Evolutionary conservation across 805 yeast species (phyloP), one percentile per base, ranked within the genome.

Genomic region (Saccharomycopsis sp.): DNA sequence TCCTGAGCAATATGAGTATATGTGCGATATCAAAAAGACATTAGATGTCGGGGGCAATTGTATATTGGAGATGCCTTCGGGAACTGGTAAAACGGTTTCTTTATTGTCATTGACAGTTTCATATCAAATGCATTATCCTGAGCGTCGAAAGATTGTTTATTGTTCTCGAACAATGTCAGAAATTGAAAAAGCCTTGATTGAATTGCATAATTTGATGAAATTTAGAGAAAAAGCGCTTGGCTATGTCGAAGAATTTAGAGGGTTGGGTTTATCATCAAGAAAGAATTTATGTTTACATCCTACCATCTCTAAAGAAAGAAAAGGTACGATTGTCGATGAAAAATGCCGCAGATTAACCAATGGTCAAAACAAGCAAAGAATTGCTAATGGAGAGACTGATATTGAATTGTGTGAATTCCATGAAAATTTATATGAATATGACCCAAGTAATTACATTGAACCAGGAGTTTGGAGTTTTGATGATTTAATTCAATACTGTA

Each of bases 141-240:
- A 90, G 57, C 96, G 87, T 58, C 67, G 96, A 14, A 93, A 90
- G 70, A 80, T 93, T 53, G 86, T 93, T 4, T 93, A 93, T 64
- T 93, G 99, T 63, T 93, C 98, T 4, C 97, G 99, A 73, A 93
- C 99, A 27, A 93, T 93, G 97, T 86, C 97, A 8, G 99, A 93
- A 66, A 93, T 93, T 60, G 98, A 93, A 65, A 93, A 93, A 65
- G 97, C 98, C 0, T 67, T 93, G 58, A 86, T 90, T 5, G 99
- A 93, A 67, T 70, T 93, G 68, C 80, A 85, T 51, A 79, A 77
- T 45, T 70, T 93, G 56, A 93, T 93, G 97, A 85, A 78, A 44
- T 93, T 74, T 59, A 73, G 99, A 53, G 64, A 88, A 2, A 71
- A 77, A 40, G 95, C 86, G 58, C 68, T 93, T 40, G 97, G 97